These are phyloP conservation scores for Exidia glandulosa DNA, from an alignment of 768 basidiomycete species.

Conservation along the genomic window DNA sequence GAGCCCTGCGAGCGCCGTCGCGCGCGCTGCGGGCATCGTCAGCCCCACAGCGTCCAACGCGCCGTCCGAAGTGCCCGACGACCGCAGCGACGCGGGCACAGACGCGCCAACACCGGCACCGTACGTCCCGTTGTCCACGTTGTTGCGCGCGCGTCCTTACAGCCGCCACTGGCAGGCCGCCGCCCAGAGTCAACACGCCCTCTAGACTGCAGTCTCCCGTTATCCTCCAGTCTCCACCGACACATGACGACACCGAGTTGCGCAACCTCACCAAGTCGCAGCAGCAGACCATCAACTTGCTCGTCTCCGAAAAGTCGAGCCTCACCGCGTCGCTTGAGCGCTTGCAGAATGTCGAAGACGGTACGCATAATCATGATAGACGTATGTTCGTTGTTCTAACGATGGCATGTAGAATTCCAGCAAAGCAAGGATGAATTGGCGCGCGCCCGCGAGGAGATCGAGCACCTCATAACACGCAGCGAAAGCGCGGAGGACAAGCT, in stretches of 20 bases:
- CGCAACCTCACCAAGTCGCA: constrained; percentile 21
- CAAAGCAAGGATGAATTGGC: neutral
- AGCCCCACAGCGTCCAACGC: constrained; percentile 30
- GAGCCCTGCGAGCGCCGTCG: constrained; percentile 36
- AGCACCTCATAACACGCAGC: neutral
- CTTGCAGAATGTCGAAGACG: constrained; percentile 45
- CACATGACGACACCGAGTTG: constrained; percentile 5
- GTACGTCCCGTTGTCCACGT: constrained; percentile 18
- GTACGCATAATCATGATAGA: constrained; percentile 27
- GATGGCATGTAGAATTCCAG: neutral
- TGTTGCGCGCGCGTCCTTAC: constrained; percentile 6
- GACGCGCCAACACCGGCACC: too few species aligned
- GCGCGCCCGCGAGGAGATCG: neutral
- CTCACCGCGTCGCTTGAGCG: constrained; percentile 44
- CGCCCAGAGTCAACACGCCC: constrained; percentile 20
- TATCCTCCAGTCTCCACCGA: neutral
- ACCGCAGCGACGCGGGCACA: constrained; percentile 17
- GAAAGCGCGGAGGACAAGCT: neutral
- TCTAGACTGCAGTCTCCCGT: neutral
- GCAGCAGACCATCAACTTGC: constrained; percentile 62
- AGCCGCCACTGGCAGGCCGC: constrained; percentile 25
- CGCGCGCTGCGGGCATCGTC: constrained; percentile 23
- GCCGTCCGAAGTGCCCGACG: constrained; percentile 25
- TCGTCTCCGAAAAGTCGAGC: constrained; percentile 63
- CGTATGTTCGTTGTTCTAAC: neutral